Base-by-base conservation (phyloP, 108 stramenopile genomes). In the Heterococcus sp. region DNA sequence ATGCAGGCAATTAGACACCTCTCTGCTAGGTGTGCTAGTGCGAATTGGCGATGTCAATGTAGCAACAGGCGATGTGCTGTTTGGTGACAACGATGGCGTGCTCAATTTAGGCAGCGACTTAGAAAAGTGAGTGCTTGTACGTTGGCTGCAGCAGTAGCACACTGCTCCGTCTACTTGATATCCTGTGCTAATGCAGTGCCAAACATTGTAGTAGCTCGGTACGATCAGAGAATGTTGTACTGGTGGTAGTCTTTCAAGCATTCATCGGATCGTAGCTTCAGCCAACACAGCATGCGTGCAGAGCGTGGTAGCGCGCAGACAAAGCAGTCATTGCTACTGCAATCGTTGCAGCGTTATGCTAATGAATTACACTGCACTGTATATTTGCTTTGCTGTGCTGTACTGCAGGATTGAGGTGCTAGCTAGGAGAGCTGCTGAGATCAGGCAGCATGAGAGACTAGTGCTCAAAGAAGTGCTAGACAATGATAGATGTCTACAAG, bases 51-150 rank as follows among this genome's bases (percentile, higher is more conserved):
- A 67, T 2, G 79, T 81, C 1, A 11, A 35, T 3, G 37, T 81
- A 14, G 37, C 21, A n/a, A 63, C 68, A 32, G 79, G 79, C 14
- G 79, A 81, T 66, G 79, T 81, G 0, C 65, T 81, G 71, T 72
- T 73, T 36, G 79, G 79, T 0, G 79, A 79, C 37, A 64, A 79
- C 26, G 78, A 79, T 38, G 78, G 78, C 0, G 78, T 79, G 39
- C 71, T 79, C 26, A 63, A 71, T 1, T 71, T 79, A 0, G 78
- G 78, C 14, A 68, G 66, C 3, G 78, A 79, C 71, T 27, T 79
- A 38, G 78, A 79, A 36, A 79, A 79, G 35, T 58, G 46, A 58
- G 46, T 58, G 14, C 8, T 21, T 58, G 46, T 14, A 21, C 46
- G 46, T n/a, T n/a, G n/a, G n/a, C n/a, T n/a, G n/a, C n/a, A n/a